Conservation (phyloP, 2,329 filamentous ascomycete genomes). For the Colletotrichum siamense region DNA sequence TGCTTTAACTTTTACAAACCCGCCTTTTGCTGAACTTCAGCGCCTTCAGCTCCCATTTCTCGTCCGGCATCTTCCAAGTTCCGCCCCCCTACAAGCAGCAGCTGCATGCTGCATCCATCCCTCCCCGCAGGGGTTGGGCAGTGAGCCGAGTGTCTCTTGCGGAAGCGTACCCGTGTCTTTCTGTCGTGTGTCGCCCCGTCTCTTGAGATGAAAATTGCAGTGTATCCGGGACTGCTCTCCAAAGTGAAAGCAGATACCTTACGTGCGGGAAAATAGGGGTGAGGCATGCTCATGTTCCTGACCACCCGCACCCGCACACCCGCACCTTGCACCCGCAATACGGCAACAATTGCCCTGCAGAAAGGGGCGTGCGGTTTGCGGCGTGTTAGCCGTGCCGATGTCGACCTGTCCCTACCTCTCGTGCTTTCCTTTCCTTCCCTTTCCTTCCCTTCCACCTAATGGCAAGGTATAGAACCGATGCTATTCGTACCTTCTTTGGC, state of each 20-base stretch:
- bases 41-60: neutral
- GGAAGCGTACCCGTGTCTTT: neutral
- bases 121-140: neutral
- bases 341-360: neutral
- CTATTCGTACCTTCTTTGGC: neutral
- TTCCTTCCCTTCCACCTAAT: neutral
- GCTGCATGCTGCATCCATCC: neutral
- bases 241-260: neutral
- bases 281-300: slow-evolving; percentile 3
- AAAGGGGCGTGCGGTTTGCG: neutral
- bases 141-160: neutral
- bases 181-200: neutral
- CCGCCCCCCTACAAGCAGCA: neutral
- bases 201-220: slow-evolving; percentile 1
- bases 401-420: neutral
- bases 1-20: neutral
- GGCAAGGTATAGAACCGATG: neutral
- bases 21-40: neutral
- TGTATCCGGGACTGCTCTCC: neutral
- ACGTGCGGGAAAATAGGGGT: neutral
- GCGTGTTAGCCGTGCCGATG: neutral
- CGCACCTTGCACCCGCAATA: neutral
- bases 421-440: neutral
- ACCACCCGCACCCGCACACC: neutral
- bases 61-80: neutral